A percentile compares a stretch with the other conserved stretches of the same genome.
Conservation (phyloP, 2,329 filamentous ascomycete species). For the Ascochyta clinopodiicola region DNA sequence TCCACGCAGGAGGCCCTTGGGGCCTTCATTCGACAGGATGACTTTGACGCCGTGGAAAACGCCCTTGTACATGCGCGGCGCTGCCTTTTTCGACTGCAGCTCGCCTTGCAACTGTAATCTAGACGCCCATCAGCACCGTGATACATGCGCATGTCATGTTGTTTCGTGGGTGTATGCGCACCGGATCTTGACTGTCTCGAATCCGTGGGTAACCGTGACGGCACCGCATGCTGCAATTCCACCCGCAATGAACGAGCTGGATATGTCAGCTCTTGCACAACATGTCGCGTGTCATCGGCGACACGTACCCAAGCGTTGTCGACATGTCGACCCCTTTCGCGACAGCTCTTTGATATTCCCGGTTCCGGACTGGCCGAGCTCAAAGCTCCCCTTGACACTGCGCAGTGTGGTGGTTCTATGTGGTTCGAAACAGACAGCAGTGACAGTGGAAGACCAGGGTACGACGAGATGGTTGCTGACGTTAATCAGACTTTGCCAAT, state of each 20-base stretch:
- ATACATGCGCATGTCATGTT: not conserved
- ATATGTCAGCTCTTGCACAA: slow-evolving; percentile 1
- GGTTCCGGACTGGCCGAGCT: slow-evolving; percentile 9
- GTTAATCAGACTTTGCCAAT: slow-evolving; percentile 1
- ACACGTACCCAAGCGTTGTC: slow-evolving; percentile 55
- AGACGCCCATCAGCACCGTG: slow-evolving; percentile 30
- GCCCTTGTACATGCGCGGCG: slow-evolving; percentile 86
- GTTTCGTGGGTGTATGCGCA: slow-evolving; percentile 51
- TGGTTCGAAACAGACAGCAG: not conserved
- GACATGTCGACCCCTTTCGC: slow-evolving; percentile 48
- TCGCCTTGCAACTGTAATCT: slow-evolving; percentile 97
- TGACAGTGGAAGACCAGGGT: not conserved
- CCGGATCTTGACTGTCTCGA: slow-evolving; percentile 99
- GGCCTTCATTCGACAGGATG: slow-evolving; percentile 88
- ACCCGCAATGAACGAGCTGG: slow-evolving; percentile 88
- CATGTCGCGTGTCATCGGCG: not conserved
- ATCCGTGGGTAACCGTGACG: slow-evolving; percentile 95
- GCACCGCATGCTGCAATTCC: slow-evolving; percentile 97
- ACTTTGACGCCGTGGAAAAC: slow-evolving; percentile 90
- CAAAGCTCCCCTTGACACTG: not conserved
- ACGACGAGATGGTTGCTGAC: not conserved
- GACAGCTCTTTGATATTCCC: slow-evolving; percentile 6
- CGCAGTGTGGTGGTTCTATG: not conserved
- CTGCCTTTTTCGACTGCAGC: slow-evolving; percentile 83
- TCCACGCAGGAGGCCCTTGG: slow-evolving; percentile 84